A percentile compares a stretch with the other conserved stretches of the same genome.
Evolutionary conservation across 495 filamentous ascomycete species (phyloP).

Genomic region (Mytilinidion resinicola): DNA sequence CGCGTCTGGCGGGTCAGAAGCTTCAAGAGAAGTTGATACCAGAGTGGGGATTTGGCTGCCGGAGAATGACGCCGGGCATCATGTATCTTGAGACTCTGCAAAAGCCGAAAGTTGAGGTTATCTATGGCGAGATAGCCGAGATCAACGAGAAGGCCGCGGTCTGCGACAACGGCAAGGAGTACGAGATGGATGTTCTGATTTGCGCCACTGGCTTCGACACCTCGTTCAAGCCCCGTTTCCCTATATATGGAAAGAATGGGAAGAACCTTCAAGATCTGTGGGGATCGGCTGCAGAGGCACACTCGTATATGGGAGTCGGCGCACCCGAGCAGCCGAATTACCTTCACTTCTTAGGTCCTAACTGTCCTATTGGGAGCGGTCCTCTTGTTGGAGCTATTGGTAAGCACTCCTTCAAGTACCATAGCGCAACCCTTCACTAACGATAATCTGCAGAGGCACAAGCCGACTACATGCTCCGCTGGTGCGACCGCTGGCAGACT

Average conservation of each 20-base stretch:
- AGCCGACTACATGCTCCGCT: background rate
- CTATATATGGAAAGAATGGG: slow-evolving; percentile 36
- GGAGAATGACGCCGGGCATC: slow-evolving; percentile 1
- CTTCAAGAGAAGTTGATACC: slow-evolving; percentile 9
- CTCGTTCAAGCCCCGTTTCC: slow-evolving; percentile 41
- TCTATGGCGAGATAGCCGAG: slow-evolving; percentile 8
- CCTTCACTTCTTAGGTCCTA: slow-evolving; percentile 18
- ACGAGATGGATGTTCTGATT: slow-evolving; percentile 20
- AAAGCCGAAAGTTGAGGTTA: slow-evolving; percentile 10
- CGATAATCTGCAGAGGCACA: slow-evolving; percentile 12
- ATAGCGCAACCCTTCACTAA: slow-evolving; percentile 38
- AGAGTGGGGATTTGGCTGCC: background rate
- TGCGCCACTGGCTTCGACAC: slow-evolving; percentile 47
- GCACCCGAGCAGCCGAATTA: slow-evolving; percentile 3
- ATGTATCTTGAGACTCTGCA: slow-evolving; percentile 21
- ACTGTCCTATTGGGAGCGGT: slow-evolving; percentile 37
- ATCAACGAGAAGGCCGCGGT: slow-evolving; percentile 7
- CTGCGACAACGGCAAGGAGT: slow-evolving; percentile 6
- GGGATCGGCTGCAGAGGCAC: background rate
- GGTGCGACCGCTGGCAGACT: background rate
- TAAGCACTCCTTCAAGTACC: slow-evolving; percentile 42
- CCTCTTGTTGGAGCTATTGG: slow-evolving; percentile 17
- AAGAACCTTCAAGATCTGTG: background rate
- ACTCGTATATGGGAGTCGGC: slow-evolving; percentile 2
- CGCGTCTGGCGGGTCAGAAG: slow-evolving; percentile 33